phyloP scores from a whole-genome alignment of 345 rosid genomes.

The Lepidium sativum region DNA sequence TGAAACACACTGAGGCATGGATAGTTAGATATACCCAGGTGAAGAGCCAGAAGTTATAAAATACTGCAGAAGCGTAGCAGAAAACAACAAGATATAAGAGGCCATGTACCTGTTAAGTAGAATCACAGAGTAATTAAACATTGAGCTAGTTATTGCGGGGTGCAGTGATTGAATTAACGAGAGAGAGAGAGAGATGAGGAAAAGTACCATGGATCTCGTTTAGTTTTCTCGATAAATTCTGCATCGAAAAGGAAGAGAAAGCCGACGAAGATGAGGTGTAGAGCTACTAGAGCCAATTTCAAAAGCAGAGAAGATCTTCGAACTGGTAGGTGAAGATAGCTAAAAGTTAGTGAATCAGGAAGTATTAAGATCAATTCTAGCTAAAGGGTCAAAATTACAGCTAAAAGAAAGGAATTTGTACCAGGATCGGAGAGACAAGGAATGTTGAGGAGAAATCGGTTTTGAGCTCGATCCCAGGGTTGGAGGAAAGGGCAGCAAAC shows the following conservation, averaged over 20 bases:
- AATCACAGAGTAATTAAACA: neutral
- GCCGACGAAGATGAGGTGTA: slow-evolving; percentile 61
- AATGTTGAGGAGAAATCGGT: slow-evolving; percentile 28
- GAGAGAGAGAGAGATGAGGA: neutral
- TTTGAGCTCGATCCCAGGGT: slow-evolving; percentile 30
- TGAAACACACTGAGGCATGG: neutral
- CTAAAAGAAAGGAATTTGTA: slow-evolving; percentile 1
- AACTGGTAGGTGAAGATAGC: slow-evolving; percentile 27
- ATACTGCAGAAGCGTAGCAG: slow-evolving; percentile 71
- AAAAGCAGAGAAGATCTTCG: slow-evolving; percentile 74
- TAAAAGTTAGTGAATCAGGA: neutral
- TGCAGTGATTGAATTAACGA: neutral
- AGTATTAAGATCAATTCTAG: too few species aligned
- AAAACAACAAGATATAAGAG: slow-evolving; percentile 49
- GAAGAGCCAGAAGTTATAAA: slow-evolving; percentile 80
- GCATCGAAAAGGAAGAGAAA: slow-evolving; percentile 60
- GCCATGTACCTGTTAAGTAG: slow-evolving; percentile 57
- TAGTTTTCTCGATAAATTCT: slow-evolving; percentile 45
- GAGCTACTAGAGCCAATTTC: slow-evolving; percentile 52
- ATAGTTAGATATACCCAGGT: slow-evolving; percentile 53
- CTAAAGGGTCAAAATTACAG: neutral
- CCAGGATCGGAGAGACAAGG: slow-evolving; percentile 80
- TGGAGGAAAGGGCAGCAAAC: slow-evolving; percentile 32
- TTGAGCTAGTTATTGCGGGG: neutral
- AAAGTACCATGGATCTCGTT: slow-evolving; percentile 64